Conservation (phyloP, 2,329 filamentous ascomycete species). For the Dothideomycetes sp. region DNA sequence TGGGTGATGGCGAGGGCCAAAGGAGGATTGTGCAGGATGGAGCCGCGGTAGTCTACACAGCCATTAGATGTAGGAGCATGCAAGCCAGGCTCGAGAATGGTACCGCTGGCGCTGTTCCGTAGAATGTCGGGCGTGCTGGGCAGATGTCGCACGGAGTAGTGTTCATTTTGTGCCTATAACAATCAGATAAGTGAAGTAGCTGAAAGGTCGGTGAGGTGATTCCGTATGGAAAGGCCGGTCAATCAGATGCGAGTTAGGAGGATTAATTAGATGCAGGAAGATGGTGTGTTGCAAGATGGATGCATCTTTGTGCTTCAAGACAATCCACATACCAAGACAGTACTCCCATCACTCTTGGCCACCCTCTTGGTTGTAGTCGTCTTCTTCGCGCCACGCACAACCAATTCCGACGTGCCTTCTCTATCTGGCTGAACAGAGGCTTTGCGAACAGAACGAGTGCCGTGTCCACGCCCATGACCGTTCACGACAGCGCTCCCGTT, state of each 20-base stretch:
- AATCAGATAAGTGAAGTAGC: no score
- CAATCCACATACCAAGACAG: constrained; percentile 7
- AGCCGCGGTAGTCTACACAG: constrained; percentile 24
- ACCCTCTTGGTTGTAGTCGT: constrained; percentile 8
- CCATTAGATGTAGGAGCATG: background rate
- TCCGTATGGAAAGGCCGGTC: no score
- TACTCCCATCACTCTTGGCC: constrained; percentile 7
- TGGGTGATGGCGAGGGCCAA: constrained; percentile 74
- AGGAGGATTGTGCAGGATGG: constrained; percentile 46
- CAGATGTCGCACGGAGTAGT: constrained; percentile 76
- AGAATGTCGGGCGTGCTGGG: constrained; percentile 54
- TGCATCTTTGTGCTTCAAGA: background rate
- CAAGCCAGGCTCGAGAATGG: background rate
- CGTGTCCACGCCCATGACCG: constrained; percentile 10
- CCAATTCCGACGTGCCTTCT: constrained; percentile 12
- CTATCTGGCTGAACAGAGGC: constrained; percentile 6
- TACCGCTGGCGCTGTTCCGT: constrained; percentile 10
- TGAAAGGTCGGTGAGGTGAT: constrained; percentile 1
- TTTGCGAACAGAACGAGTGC: constrained; percentile 3
- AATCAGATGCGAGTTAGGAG: no score
- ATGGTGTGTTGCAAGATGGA: no score
- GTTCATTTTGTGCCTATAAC: constrained; percentile 65
- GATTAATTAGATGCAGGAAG: no score
- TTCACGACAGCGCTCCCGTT: constrained; percentile 12
- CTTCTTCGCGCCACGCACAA: constrained; percentile 17